A percentile compares a stretch with the other conserved stretches of the same genome.
These are phyloP conservation scores for Phytophthora cryptogea DNA, from an alignment of 352 stramenopile genomes.

Conservation along the genomic window DNA sequence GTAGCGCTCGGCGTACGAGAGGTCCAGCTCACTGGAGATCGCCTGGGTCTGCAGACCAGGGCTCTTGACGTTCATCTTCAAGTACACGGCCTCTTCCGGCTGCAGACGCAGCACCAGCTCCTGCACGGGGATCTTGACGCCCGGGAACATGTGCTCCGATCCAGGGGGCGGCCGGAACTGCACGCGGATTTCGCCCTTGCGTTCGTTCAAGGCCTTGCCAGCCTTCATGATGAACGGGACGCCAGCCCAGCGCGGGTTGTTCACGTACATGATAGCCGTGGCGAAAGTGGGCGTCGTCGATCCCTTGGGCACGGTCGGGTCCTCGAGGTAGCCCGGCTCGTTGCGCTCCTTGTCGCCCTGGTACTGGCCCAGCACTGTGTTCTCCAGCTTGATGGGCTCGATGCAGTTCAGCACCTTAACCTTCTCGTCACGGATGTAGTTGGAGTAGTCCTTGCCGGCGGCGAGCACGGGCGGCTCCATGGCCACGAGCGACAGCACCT, in stretches of 20 bases:
- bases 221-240: constrained; percentile 99
- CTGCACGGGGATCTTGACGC: constrained; percentile 89
- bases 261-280: constrained; percentile 90
- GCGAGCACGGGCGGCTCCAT: constrained; percentile 94
- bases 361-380: constrained; percentile 99
- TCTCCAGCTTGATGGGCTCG: constrained; percentile 90
- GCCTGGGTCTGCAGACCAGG: constrained; percentile 90
- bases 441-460: constrained; percentile 87
- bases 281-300: constrained; percentile 93
- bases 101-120: constrained; percentile 98
- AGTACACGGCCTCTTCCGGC: constrained; percentile 96
- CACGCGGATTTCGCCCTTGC: constrained; percentile 97
- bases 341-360: constrained; percentile 72
- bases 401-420: constrained; percentile 98
- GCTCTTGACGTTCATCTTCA: constrained; percentile 97
- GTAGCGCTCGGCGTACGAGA: constrained; percentile 94
- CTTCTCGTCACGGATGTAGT: constrained; percentile 98
- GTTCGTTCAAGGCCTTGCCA: constrained; percentile 97
- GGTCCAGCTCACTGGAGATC: constrained; percentile 96
- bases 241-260: constrained; percentile 95
- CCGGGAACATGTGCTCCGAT: constrained; percentile 90
- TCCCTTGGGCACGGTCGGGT: constrained; percentile 94
- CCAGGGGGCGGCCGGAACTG: constrained; percentile 95
- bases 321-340: constrained; percentile 94
- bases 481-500: constrained; percentile 96